Base-by-base conservation (phyloP, 805 yeast species). In the Hemisphaericaspora nanyangensis region DNA sequence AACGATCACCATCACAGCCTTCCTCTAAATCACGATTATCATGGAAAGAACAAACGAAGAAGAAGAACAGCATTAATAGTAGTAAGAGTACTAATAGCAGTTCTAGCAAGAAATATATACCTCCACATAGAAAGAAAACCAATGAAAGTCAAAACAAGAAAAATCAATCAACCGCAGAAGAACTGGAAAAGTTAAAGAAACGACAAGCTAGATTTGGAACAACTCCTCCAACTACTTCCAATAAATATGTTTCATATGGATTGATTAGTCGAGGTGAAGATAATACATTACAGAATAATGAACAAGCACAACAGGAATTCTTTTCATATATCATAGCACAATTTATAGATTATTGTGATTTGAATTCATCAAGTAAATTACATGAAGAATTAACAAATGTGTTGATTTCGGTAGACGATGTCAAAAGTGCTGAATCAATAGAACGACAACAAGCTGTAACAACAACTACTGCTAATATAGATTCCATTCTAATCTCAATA, bases 231-330 rank as follows among this genome's bases (percentile, higher is more conserved):
- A 37, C 13, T 16, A 13, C 16, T 8, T 29, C 43, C 2, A 22
- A 20, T 6, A 32, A 29, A 27, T 45, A 46, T 13, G n/a, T n/a
- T n/a, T 69, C 62, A 6, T 77, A 68, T 44, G 85, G 86, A 0
- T 60, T 77, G 35, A 56, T 80, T 6, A 81, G 86, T 45, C 60
- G 87, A 40, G 85, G 86, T 1, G 80, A 74, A 31, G 80, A 74
- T 39, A 53, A 52, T 37, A 52, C 74, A 29, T 61, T 82, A 30
- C 79, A 72, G 48, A 50, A 57, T 4, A 72, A 73, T 48, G 63
- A 62, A 3, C 36, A 40, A 4, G 74, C 70, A 7, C 60, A 85
- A 47, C 51, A 47, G 5, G 55, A 54, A 20, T 68, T 65, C 37
- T 74, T 73, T 48, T 47, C 54, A 2, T 46, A 56, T 27, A 69